Evolutionary conservation across 2,329 filamentous ascomycete species (phyloP), one percentile per base, ranked within the genome.

Genomic region (Pseudogymnoascus sp.): DNA sequence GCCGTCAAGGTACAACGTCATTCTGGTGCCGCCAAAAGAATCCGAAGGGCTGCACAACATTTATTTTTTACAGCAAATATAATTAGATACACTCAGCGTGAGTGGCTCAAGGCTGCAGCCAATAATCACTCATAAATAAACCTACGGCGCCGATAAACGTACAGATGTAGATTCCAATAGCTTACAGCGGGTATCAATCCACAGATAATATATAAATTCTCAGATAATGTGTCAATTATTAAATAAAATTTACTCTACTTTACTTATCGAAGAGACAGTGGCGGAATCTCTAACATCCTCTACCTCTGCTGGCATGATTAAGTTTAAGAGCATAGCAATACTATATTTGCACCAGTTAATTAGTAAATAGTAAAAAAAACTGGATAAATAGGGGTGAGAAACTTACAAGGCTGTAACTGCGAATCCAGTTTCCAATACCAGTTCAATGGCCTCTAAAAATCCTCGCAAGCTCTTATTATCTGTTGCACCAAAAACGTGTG

Each of bases 371-470:
- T 7, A 54, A 4, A 16, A 16, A 31, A 4, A 16, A 14, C 11
- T 4, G 10, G 4, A 31, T 28, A 28, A 54, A 51, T 16, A 28
- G 23, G 14, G 14, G 23, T 6, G 10, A 8, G 6, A 54, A 31
- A 31, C 48, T 31, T 54, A 54, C 48, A 54, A 54, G 8, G 89
- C 91, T 0, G 89, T 87, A 21, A 96, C 79, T 1, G 87, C 86
- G 66, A 90, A 90, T 0, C 89, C 89, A 0, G 88, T 92, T 76
- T 89, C 83, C 83, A 92, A 87, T 64, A 92, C 79, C 43, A 93
- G 78, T 4, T 82, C 81, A 65, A 92, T 86, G 62, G 90, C 90
- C 70, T 93, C 87, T 65, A 89, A 82, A 75, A 95, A 92, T 2
- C 90, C 90, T 57, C 81, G 77, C 2, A 93, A 82, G 3, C 83